Conservation (phyloP, 352 stramenopile genomes). For the Aphanomyces invadans region DNA sequence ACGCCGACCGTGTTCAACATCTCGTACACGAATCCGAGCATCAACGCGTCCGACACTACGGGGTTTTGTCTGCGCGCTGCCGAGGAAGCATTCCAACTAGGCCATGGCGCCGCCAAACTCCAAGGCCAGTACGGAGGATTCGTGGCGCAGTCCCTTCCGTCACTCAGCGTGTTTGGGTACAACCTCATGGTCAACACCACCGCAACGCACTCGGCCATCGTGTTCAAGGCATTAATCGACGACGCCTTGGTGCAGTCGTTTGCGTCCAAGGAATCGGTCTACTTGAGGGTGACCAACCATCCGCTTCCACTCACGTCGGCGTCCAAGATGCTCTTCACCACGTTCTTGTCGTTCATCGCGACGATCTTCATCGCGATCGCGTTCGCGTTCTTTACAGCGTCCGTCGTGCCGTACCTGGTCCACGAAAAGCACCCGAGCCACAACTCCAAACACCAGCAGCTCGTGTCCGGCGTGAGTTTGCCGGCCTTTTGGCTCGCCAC, state of each 20-base stretch:
- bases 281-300: constrained; percentile 44
- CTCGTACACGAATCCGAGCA: constrained; percentile 34
- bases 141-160: constrained; percentile 36
- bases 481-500: constrained; percentile 94
- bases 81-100: constrained; percentile 39
- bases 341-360: constrained; percentile 61
- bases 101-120: constrained; percentile 28
- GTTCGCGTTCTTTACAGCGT: constrained; percentile 88
- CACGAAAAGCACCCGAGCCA: constrained; percentile 85
- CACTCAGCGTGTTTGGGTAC: constrained; percentile 45
- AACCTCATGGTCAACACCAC: constrained; percentile 64
- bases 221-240: constrained; percentile 59
- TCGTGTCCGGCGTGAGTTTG: constrained; percentile 90
- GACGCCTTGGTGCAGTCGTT: constrained; percentile 57
- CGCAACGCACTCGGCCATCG: constrained; percentile 36
- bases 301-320: constrained; percentile 40
- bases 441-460: constrained; percentile 96
- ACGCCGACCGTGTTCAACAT: constrained; percentile 49
- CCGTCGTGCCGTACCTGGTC: constrained; percentile 93
- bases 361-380: constrained; percentile 84
- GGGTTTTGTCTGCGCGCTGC: constrained; percentile 38
- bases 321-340: constrained; percentile 39
- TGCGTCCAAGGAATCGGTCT: constrained; percentile 18
- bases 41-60: constrained; percentile 41
- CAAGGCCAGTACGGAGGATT: constrained; percentile 43